Base-by-base conservation (phyloP, 768 basidiomycete species). In the Leucocoprinus leucothites region DNA sequence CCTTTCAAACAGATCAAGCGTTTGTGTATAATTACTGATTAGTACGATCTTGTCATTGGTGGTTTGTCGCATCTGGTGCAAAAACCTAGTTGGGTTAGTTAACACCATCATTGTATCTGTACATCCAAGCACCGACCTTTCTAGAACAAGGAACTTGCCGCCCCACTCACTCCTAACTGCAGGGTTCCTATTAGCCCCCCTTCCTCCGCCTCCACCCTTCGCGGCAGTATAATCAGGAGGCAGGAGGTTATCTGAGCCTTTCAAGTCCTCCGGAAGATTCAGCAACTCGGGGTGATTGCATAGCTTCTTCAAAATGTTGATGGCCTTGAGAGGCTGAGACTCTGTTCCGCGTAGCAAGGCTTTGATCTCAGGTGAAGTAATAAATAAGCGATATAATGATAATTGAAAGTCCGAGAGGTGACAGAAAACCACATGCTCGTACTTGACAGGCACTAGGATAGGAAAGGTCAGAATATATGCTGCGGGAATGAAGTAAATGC, bases 341-440 rank as follows among this genome's bases (percentile, higher is more conserved):
- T 95, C 81, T 47, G 80, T 77, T 19, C 94, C 94, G 9, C 93
- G 87, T 2, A 98, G 80, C 1, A 97, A 74, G 13, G 91, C 89
- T 65, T 91, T 91, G 63, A 96, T 96, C 64, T 93, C 93, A 6
- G 93, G 92, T 1, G 94, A 96, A 2, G 86, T 87, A 58, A 96
- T 95, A 65, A 98, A 98, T 26, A 91, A 78, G 46, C 86, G 85
- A 66, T 98, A 98, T 2, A 98, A 74, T 6, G 89, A 75, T 13
- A 91, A 72, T 62, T 98, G 94, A 61, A 97, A 85, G 14, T 86
- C 77, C 1, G 91, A 93, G 3, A 91, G 80, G 40, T 82, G 79
- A 67, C 94, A 98, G 71, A 97, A 98, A 0, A 98, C 94, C 58
- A 98, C 90, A 57, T 98, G 94, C 68, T 98, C 97, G 72, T 98